Conservation (phyloP, 345 rosid genomes). For the Brassica incana region DNA sequence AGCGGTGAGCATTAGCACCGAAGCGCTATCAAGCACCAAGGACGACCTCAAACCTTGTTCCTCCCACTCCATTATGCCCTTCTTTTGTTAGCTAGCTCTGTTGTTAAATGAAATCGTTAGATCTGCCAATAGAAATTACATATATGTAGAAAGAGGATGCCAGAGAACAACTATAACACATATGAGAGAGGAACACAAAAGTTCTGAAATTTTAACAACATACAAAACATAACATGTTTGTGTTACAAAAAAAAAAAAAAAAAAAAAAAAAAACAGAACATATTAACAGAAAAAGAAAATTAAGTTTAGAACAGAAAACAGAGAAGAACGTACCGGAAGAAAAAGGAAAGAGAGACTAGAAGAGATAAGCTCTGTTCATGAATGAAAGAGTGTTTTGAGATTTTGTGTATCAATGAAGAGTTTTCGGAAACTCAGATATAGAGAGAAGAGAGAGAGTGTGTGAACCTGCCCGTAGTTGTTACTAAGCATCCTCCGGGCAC, state of each 20-base stretch:
- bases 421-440: conserved; percentile 1
- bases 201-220: neutral
- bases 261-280: no score
- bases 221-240: neutral
- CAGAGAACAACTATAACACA: neutral
- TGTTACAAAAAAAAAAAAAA: neutral
- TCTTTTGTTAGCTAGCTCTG: conserved; percentile 9
- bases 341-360: neutral
- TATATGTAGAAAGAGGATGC: neutral
- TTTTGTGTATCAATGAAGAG: neutral
- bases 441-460: neutral
- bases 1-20: conserved; percentile 53
- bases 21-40: neutral
- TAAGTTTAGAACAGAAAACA: neutral
- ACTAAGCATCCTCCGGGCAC: conserved; percentile 25
- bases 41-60: conserved; percentile 26
- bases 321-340: conserved; percentile 18
- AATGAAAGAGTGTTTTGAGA: neutral
- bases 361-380: neutral
- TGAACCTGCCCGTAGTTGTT: conserved; percentile 42
- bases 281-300: neutral
- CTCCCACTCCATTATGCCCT: conserved; percentile 25
- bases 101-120: conserved; percentile 1
- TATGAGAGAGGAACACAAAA: neutral
- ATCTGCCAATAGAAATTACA: conserved; percentile 19